These are phyloP conservation scores for Erythrobasidium hasegawianum DNA, from an alignment of 1,284 basidiomycete species.

Conservation along the genomic window DNA sequence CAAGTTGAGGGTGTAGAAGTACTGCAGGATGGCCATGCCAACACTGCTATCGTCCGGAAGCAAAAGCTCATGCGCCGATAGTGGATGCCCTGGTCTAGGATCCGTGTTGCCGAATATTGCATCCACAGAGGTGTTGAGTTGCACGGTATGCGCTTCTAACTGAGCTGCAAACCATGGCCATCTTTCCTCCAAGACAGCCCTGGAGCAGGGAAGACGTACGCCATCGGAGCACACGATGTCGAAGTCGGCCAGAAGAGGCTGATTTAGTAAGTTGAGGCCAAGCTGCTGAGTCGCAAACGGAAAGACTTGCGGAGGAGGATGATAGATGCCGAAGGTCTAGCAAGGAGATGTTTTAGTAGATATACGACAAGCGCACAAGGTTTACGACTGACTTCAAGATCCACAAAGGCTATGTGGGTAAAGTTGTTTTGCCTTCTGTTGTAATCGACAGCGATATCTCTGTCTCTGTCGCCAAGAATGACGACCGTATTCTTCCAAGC, in stretches of 20 bases:
- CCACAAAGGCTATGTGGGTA: slow-evolving; percentile 83
- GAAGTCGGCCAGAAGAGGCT: slow-evolving; percentile 61
- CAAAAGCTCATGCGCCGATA: slow-evolving; percentile 71
- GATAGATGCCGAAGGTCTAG: slow-evolving; percentile 80
- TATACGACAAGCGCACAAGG: neutral
- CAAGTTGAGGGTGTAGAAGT: slow-evolving; percentile 81
- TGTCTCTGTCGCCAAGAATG: slow-evolving; percentile 80
- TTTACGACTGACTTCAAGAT: slow-evolving; percentile 59
- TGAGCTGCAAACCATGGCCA: slow-evolving; percentile 92
- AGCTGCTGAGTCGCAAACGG: slow-evolving; percentile 51
- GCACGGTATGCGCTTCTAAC: slow-evolving; percentile 25
- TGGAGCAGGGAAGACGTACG: slow-evolving; percentile 71
- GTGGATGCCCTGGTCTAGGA: slow-evolving; percentile 54
- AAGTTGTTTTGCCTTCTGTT: slow-evolving; percentile 66
- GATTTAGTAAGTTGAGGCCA: slow-evolving; percentile 37
- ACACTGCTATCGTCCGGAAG: slow-evolving; percentile 86
- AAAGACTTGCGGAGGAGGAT: slow-evolving; percentile 63
- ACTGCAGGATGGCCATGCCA: slow-evolving; percentile 82
- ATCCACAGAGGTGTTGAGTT: neutral
- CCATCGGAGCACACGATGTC: slow-evolving; percentile 88
- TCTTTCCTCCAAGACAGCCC: slow-evolving; percentile 72
- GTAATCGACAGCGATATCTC: slow-evolving; percentile 81
- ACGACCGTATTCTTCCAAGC: slow-evolving; percentile 66
- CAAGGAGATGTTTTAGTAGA: neutral
- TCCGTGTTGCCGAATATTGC: neutral